phyloP scores from a whole-genome alignment of 2,329 filamentous ascomycete genomes.

The Stachybotrys chlorohalonatus region DNA sequence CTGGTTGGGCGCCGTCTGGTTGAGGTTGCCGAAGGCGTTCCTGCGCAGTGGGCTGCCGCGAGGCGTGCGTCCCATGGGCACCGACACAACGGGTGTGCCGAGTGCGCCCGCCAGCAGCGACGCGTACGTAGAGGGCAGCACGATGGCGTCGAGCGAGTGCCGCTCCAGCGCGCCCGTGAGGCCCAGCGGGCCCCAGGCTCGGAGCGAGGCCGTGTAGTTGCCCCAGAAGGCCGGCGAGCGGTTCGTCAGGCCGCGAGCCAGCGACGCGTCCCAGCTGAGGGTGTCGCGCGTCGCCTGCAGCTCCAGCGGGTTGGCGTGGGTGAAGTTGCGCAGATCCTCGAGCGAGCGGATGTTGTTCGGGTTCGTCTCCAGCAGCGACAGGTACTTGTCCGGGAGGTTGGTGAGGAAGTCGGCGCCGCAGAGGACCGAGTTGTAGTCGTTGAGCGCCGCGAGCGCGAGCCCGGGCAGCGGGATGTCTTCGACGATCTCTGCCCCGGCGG shows the following conservation, averaged over 20 bases:
- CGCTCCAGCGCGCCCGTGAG: conserved; percentile 49
- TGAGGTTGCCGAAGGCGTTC: conserved; percentile 35
- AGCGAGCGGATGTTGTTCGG: conserved; percentile 46
- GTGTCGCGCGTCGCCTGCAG: conserved; percentile 51
- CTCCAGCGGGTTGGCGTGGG: conserved; percentile 40
- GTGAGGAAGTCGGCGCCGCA: conserved; percentile 47
- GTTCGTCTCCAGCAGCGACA: conserved; percentile 45
- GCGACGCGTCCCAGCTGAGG: conserved; percentile 40
- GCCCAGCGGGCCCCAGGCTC: conserved; percentile 45
- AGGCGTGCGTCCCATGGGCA: conserved; percentile 53
- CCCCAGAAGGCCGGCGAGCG: conserved; percentile 46
- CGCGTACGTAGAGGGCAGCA: conserved; percentile 45
- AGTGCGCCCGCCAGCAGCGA: conserved; percentile 42
- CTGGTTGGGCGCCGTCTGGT: conserved; percentile 34
- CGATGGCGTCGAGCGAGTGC: conserved; percentile 50
- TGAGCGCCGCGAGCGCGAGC: neutral
- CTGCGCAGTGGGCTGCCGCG: conserved; percentile 13
- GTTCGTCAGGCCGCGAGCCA: conserved; percentile 42
- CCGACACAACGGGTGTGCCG: conserved; percentile 51
- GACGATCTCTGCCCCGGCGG: conserved; percentile 49
- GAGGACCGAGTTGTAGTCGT: conserved; percentile 37
- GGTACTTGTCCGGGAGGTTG: conserved; percentile 42
- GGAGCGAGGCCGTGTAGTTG: conserved; percentile 43
- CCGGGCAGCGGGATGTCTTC: conserved; percentile 30
- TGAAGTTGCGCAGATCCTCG: conserved; percentile 43